Conservation (phyloP, 139 green algal species). For the Haematococcus sp. region DNA sequence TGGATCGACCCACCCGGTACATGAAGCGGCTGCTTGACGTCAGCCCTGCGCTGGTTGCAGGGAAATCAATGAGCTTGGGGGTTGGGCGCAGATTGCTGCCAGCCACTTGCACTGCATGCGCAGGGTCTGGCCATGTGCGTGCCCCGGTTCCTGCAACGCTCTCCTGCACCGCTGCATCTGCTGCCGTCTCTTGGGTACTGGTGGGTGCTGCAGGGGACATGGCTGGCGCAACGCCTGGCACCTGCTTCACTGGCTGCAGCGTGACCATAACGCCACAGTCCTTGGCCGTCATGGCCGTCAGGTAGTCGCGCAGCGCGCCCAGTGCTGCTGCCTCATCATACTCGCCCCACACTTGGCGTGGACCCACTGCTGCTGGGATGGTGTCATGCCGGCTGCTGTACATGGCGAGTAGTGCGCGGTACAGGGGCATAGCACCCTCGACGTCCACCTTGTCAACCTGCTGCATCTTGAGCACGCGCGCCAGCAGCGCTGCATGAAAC, state of each 20-base stretch:
- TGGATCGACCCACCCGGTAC: no score
- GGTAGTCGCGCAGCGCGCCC: conserved; percentile 60
- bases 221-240: background rate
- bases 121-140: no score
- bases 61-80: no score
- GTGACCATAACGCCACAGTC: conserved; percentile 84
- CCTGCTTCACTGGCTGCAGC: conserved; percentile 37
- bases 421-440: conserved; percentile 44
- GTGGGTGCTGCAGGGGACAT: no score
- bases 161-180: conserved; percentile 18
- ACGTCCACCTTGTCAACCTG: conserved; percentile 56
- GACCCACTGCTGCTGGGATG: background rate
- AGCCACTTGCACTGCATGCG: no score
- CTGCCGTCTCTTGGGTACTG: background rate
- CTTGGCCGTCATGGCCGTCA: conserved; percentile 74
- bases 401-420: conserved; percentile 18
- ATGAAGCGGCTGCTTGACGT: no score
- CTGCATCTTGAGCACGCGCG: conserved; percentile 49
- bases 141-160: background rate
- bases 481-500: conserved; percentile 38
- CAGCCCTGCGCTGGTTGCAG: no score
- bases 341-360: background rate
- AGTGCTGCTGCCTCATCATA: background rate
- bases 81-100: no score
- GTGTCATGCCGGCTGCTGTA: background rate